A percentile compares a stretch with the other conserved stretches of the same genome.
Conservation (phyloP, 1,139 yeast species). For the Suhomyces terraborum region DNA sequence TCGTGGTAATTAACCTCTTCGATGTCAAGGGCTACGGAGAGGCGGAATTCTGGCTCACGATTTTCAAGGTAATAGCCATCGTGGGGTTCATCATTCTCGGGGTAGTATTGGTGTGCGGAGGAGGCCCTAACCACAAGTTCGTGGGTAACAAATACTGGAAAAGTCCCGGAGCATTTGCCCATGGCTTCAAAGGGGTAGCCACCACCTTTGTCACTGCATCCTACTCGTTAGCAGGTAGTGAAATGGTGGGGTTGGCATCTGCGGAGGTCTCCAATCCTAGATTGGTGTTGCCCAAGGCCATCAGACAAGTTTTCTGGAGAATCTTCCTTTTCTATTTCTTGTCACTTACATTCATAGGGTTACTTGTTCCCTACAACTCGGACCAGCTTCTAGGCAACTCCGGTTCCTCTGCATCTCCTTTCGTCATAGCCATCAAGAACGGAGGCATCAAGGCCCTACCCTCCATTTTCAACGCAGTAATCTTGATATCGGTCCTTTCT, state of each 20-base stretch:
- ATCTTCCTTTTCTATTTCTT: slow-evolving; percentile 43
- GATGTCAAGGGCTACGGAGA: slow-evolving; percentile 52
- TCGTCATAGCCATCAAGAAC: slow-evolving; percentile 45
- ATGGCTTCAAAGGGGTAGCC: slow-evolving; percentile 76
- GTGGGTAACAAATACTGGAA: slow-evolving; percentile 56
- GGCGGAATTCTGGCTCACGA: slow-evolving; percentile 43
- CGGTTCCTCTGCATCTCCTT: slow-evolving; percentile 42
- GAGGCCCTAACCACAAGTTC: slow-evolving; percentile 51
- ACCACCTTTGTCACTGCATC: slow-evolving; percentile 86
- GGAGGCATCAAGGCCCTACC: slow-evolving; percentile 47
- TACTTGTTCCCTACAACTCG: slow-evolving; percentile 39
- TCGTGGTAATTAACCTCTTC: slow-evolving; percentile 41
- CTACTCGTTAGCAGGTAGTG: slow-evolving; percentile 83
- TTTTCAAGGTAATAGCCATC: slow-evolving; percentile 46
- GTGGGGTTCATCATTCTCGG: slow-evolving; percentile 46
- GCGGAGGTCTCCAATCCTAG: slow-evolving; percentile 77
- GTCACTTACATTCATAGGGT: slow-evolving; percentile 41
- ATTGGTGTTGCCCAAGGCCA: slow-evolving; percentile 42
- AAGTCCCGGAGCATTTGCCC: slow-evolving; percentile 50
- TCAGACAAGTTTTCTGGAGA: slow-evolving; percentile 49
- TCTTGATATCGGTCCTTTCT: slow-evolving; percentile 43
- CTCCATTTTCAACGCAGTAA: slow-evolving; percentile 46
- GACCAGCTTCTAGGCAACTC: slow-evolving; percentile 34
- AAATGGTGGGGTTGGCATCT: slow-evolving; percentile 80
- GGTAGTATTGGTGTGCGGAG: slow-evolving; percentile 45